These are phyloP conservation scores for Phytophthora pistaciae DNA, from an alignment of 352 stramenopile genomes.

Conservation along the genomic window DNA sequence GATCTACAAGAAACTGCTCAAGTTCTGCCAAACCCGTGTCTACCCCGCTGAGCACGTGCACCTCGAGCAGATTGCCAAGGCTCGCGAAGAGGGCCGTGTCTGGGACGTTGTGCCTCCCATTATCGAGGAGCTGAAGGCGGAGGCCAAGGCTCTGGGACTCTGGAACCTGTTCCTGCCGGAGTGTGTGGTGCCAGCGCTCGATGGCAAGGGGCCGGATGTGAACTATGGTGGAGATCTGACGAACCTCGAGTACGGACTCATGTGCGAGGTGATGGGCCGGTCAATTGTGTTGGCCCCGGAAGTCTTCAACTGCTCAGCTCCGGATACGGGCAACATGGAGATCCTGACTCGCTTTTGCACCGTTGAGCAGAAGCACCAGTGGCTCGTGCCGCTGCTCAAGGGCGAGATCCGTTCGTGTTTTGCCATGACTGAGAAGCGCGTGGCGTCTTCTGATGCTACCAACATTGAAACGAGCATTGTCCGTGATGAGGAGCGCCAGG, in stretches of 20 bases:
- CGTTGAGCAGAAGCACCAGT: constrained; percentile 92
- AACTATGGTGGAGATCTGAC: constrained; percentile 82
- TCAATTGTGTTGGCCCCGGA: constrained; percentile 92
- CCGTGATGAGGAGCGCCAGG: constrained; percentile 66
- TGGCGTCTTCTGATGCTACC: constrained; percentile 96
- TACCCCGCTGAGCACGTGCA: constrained; percentile 93
- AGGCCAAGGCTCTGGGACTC: constrained; percentile 92
- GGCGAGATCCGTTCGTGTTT: constrained; percentile 96
- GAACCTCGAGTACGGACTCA: constrained; percentile 95
- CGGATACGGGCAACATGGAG: constrained; percentile 99
- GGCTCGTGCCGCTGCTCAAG: constrained; percentile 93
- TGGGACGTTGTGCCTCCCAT: constrained; percentile 91
- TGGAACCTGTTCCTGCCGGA: constrained; percentile 97
- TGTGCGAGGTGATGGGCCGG: constrained; percentile 96
- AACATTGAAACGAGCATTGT: constrained; percentile 94
- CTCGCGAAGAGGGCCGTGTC: constrained; percentile 53
- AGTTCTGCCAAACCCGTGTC: constrained; percentile 91
- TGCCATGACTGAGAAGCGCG: constrained; percentile 97
- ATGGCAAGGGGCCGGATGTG: constrained; percentile 49
- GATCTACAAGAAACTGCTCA: constrained; percentile 87
- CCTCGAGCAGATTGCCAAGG: constrained; percentile 71
- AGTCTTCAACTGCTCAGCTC: constrained; percentile 97
- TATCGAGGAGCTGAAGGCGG: constrained; percentile 90
- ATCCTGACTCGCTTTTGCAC: constrained; percentile 96
- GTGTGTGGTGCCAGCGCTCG: constrained; percentile 54